Evolutionary conservation across 495 filamentous ascomycete species (phyloP), one percentile per base, ranked within the genome.

Genomic region (Aspergillus panamensis): DNA sequence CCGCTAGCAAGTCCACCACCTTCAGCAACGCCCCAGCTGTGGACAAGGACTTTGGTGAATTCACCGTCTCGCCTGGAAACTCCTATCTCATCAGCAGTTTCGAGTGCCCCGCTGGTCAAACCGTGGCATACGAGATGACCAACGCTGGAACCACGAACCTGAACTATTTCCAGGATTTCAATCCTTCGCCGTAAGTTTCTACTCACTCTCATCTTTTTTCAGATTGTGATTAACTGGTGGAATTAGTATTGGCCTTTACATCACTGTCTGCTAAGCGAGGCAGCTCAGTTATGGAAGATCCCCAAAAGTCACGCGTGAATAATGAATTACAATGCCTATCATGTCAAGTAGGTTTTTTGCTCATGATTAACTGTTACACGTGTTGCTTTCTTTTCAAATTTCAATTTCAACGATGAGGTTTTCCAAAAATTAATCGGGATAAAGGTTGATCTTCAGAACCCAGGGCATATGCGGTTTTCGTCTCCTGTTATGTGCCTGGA

Each of bases 101-200:
- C 69, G 58, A 65, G 2, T 91, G 87, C 66, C 73, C 78, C 0
- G 78, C 76, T 43, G 84, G 81, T 10, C 40, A 79, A 58, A 68
- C 73, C 7, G 66, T 86, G 14, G 69, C 67, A 8, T 82, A 77
- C 53, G 71, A 81, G 69, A 73, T 87, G 53, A 82, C 75, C 61
- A 73, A 71, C 9, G 73, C 74, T 16, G 82, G 79, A 30, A 72
- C 67, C 55, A 79, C 84, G 17, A 63, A 77, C 44, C 64, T 91
- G n/a, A 69, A 83, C 51, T 89, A 81, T 63, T 84, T 85, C 68
- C 75, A 91, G 66, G 81, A 87, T 66, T 84, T 66, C 58, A 83
- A 81, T 61, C 81, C 81, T 20, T 73, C 74, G 52, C 82, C 86
- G 63, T 76, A 70, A 62, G 74, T 73, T 37, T 33, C 29, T 55